These are phyloP conservation scores for Reutealis trisperma DNA, from an alignment of 345 rosid genomes.

Conservation along the genomic window DNA sequence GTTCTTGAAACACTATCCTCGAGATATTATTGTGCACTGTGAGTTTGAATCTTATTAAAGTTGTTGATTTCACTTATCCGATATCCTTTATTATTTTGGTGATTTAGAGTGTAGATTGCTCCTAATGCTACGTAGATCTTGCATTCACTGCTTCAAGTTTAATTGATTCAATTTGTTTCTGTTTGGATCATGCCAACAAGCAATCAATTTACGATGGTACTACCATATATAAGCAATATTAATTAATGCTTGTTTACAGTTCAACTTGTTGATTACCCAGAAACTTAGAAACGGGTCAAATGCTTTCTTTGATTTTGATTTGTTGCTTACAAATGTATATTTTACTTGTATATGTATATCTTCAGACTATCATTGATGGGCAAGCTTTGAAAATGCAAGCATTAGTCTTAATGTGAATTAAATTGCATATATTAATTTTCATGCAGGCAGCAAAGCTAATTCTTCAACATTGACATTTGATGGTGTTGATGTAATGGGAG, in stretches of 20 bases:
- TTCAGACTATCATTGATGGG: background rate
- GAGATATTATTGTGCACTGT: conserved; percentile 70
- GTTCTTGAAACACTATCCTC: conserved; percentile 57
- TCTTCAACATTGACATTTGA: conserved; percentile 58
- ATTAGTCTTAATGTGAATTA: background rate
- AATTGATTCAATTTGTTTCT: background rate
- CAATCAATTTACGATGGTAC: background rate
- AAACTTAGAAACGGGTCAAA: background rate
- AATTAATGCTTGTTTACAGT: too few species aligned
- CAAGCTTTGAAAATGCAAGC: background rate
- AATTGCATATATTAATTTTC: conserved; percentile 12
- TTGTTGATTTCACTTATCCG: background rate
- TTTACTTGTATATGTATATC: background rate
- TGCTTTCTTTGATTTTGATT: background rate
- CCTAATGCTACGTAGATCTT: conserved; percentile 1
- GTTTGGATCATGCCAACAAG: background rate
- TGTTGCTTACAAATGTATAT: background rate
- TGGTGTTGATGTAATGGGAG: conserved; percentile 93
- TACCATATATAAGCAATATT: background rate
- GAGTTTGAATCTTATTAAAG: conserved; percentile 27
- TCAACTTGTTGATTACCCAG: background rate
- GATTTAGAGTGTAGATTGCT: background rate
- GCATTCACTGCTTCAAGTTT: background rate
- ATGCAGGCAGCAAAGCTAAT: conserved; percentile 76
- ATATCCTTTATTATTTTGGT: background rate